Conservation (phyloP, 2,329 filamentous ascomycete genomes). For the Calonectria pseudoreteaudii region DNA sequence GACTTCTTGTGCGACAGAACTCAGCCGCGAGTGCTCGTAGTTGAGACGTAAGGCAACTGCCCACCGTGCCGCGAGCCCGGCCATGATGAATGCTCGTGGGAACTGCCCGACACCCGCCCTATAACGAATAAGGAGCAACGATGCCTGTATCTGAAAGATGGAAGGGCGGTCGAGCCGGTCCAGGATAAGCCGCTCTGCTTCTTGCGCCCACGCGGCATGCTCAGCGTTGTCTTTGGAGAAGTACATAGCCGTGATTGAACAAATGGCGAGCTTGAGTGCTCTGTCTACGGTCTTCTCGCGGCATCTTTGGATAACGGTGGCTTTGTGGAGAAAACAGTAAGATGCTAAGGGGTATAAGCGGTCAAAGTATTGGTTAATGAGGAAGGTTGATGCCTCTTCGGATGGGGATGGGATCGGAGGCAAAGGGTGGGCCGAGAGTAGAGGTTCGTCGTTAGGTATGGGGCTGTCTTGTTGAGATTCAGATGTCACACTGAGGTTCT, state of each 20-base stretch:
- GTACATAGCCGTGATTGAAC: conserved; percentile 40
- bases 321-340: conserved; percentile 41
- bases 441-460: neutral
- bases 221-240: conserved; percentile 32
- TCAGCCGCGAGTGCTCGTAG: conserved; percentile 40
- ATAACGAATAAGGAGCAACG: conserved; percentile 41
- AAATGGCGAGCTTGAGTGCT: conserved; percentile 39
- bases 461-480: conserved; percentile 27
- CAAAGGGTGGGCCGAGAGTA: neutral
- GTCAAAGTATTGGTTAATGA: conserved; percentile 40
- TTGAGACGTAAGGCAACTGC: conserved; percentile 43
- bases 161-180: conserved; percentile 41
- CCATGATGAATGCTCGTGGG: conserved; percentile 43
- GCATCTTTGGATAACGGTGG: conserved; percentile 42
- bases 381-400: conserved; percentile 31
- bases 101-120: conserved; percentile 42
- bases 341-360: conserved; percentile 39
- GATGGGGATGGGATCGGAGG: conserved; percentile 10
- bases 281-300: conserved; percentile 40
- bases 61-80: conserved; percentile 41
- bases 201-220: conserved; percentile 36
- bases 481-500: conserved; percentile 27
- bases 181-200: conserved; percentile 39
- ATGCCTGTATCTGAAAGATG: conserved; percentile 44
- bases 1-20: conserved; percentile 40